Evolutionary conservation across 495 filamentous ascomycete genomes (phyloP).

Genomic region (Penicillium ochrochloron): DNA sequence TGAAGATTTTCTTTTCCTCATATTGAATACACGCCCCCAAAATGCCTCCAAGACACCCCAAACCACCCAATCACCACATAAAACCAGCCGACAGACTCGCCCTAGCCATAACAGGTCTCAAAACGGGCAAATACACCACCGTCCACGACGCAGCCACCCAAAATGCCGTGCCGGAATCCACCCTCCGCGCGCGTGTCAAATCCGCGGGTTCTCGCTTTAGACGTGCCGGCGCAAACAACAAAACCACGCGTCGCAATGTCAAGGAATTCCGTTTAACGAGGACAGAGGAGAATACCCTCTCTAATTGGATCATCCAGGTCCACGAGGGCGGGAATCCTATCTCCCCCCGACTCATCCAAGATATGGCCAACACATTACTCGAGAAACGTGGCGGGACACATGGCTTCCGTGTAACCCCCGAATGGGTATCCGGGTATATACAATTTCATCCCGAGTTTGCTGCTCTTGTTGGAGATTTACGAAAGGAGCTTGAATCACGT

Average conservation of each 20-base stretch:
- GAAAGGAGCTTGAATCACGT: neutral
- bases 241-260: neutral
- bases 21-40: neutral
- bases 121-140: neutral
- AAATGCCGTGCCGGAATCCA: neutral
- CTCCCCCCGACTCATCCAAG: neutral
- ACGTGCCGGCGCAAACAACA: neutral
- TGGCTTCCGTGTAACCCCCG: neutral
- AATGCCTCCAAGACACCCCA: neutral
- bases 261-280: neutral
- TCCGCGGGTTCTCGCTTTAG: neutral
- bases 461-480: neutral
- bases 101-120: neutral
- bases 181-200: neutral
- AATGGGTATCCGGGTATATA: neutral
- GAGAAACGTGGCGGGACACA: neutral
- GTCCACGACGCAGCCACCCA: neutral
- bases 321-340: neutral
- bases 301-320: neutral
- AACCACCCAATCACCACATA: neutral
- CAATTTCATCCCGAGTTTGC: neutral
- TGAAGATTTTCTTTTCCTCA: no score
- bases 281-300: conserved; percentile 4
- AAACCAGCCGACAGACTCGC: neutral
- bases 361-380: neutral